Evolutionary conservation across 2,329 filamentous ascomycete species (phyloP).

Genomic region (Sclerotinia sclerotiorum): DNA sequence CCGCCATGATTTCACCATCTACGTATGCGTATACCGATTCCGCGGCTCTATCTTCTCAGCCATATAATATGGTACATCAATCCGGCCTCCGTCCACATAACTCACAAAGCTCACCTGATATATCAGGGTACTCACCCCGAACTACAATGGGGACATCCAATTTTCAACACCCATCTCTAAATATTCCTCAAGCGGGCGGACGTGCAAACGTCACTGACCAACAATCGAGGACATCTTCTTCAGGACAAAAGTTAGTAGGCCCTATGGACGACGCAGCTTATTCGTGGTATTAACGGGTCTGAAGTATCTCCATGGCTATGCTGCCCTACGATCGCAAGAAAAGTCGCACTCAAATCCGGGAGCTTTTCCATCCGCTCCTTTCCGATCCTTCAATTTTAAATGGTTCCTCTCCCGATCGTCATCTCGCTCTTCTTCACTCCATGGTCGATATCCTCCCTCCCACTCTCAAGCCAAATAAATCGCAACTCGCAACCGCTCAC

Average conservation of each 20-base stretch:
- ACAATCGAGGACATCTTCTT: slow-evolving; percentile 28
- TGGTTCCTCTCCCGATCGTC: slow-evolving; percentile 40
- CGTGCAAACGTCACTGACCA: slow-evolving; percentile 25
- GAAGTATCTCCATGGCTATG: slow-evolving; percentile 35
- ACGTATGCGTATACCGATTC: slow-evolving; percentile 40
- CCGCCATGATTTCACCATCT: slow-evolving; percentile 37
- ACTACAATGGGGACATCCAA: slow-evolving; percentile 39
- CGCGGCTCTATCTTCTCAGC: slow-evolving; percentile 38
- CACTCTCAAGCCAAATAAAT: slow-evolving; percentile 42
- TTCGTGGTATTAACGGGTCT: slow-evolving; percentile 20
- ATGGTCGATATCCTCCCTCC: slow-evolving; percentile 41
- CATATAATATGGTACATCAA: slow-evolving; percentile 42
- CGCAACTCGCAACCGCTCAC: slow-evolving; percentile 45
- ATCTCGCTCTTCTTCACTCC: slow-evolving; percentile 38
- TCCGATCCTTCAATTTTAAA: slow-evolving; percentile 39
- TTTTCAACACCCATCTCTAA: slow-evolving; percentile 39
- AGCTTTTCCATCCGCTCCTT: slow-evolving; percentile 42
- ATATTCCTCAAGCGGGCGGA: slow-evolving; percentile 34
- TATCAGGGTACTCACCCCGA: slow-evolving; percentile 41
- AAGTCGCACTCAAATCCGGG: slow-evolving; percentile 41
- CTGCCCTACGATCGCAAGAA: slow-evolving; percentile 42
- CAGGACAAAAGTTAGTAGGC: slow-evolving; percentile 31
- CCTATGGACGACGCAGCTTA: slow-evolving; percentile 19
- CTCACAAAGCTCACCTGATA: slow-evolving; percentile 43
- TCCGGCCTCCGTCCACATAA: slow-evolving; percentile 40